Base-by-base conservation (phyloP, 2,329 filamentous ascomycete genomes). In the Penicillium sp. region DNA sequence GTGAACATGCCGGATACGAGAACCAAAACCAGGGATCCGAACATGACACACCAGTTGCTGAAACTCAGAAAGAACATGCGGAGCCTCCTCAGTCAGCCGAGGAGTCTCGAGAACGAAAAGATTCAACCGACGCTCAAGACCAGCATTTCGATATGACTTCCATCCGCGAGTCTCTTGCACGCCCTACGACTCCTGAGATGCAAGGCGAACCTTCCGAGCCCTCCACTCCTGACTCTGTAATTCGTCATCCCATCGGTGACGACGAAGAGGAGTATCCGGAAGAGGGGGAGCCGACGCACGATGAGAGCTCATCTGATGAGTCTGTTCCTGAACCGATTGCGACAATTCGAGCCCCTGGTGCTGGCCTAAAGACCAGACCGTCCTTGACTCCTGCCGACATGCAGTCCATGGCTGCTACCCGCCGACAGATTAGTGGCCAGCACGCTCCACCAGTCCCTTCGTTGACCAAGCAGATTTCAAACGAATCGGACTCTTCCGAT, bases 311-410 rank as follows among this genome's bases (percentile, higher is more conserved):
- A 2, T 70, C 77, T 2, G 71, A 74, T 14, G 80, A 84, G 42
- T 83, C 84, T 34, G 84, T 97, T 54, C 91, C 93, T 1, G 91
- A 96, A 64, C 84, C 86, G 43, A 77, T 90, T 44, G 91, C 93
- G 4, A 97, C 93, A 0, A 92, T 97, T 75, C 94, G 93, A 71
- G 89, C 91, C 8, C 86, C 89, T 19, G 90, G 91, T 7, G 90
- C 90, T 10, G 91, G 87, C 71, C 81, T 97, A 38, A 97, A 96
- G 79, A 94, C 92, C 0, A 84, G 93, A 32, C 85, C 91, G 14
- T 97, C 93, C 2, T 85, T 91, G 36, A 96, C 92, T 0, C 92
- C 91, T 1, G 87, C 90, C 1, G 93, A 97, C 70, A 76, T 93
- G 46, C 79, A 85, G 52, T 82, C 89, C 4, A 96, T 97, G 91